Percentiles rank a stretch among this genome's conserved stretches.
phyloP scores from a whole-genome alignment of 352 stramenopile species.

The Phytophthora foliorum region DNA sequence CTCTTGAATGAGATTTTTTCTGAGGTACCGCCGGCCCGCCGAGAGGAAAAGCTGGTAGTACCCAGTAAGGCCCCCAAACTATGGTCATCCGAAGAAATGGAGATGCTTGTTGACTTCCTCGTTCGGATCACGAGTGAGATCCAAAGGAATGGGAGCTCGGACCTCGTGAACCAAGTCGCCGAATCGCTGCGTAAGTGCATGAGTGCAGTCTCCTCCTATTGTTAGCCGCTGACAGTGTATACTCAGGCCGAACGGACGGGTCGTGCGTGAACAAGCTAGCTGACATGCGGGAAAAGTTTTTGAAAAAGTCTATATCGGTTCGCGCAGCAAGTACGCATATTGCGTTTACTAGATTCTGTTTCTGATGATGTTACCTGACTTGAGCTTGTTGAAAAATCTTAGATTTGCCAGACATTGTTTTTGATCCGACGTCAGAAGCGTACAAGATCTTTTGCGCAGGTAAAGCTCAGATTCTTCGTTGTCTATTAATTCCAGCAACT shows the following conservation, averaged over 20 bases:
- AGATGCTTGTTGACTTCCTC: constrained; percentile 63
- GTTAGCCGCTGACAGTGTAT: constrained; percentile 8
- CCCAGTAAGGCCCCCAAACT: constrained; percentile 51
- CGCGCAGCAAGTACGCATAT: constrained; percentile 58
- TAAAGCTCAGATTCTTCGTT: constrained; percentile 21
- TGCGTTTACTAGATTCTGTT: neutral
- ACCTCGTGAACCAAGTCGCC: constrained; percentile 46
- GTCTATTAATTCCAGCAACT: too few species aligned
- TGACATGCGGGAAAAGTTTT: constrained; percentile 63
- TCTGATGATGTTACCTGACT: constrained; percentile 21
- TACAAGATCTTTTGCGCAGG: constrained; percentile 79
- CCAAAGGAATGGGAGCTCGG: constrained; percentile 56
- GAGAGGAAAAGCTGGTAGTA: constrained; percentile 28
- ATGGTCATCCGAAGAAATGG: constrained; percentile 69
- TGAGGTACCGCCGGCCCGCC: constrained; percentile 47
- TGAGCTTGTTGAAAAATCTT: constrained; percentile 4
- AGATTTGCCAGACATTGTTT: constrained; percentile 71
- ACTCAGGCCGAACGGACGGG: constrained; percentile 54
- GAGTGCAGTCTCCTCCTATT: neutral
- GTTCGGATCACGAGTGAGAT: constrained; percentile 72
- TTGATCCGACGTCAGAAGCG: constrained; percentile 58
- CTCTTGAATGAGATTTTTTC: constrained; percentile 62
- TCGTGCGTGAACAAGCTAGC: constrained; percentile 70
- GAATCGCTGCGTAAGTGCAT: constrained; percentile 41
- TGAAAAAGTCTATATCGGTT: constrained; percentile 46